phyloP scores from a whole-genome alignment of 2,329 filamentous ascomycete species.

The Cladosporium oxysporum region DNA sequence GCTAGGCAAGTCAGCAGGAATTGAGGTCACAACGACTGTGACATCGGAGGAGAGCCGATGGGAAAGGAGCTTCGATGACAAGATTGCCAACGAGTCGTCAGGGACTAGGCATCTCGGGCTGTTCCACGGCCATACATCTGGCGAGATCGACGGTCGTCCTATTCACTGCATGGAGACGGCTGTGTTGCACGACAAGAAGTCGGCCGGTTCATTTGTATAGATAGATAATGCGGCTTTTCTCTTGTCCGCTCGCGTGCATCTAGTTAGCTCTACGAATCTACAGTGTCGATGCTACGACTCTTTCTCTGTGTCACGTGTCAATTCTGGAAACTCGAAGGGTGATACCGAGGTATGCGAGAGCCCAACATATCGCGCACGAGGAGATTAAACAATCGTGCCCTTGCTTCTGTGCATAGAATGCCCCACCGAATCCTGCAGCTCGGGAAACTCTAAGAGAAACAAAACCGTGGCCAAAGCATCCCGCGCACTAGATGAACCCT shows the following conservation, averaged over 20 bases:
- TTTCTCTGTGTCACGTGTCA: not conserved
- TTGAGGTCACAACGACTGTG: not conserved
- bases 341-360: not conserved
- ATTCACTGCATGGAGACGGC: not conserved
- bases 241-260: not conserved
- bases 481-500: not conserved
- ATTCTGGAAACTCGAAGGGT: not conserved
- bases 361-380: not conserved
- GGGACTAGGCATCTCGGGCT: not conserved
- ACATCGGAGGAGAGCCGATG: not conserved
- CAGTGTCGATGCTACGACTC: not conserved
- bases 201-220: slow-evolving; percentile 5
- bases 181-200: slow-evolving; percentile 3
- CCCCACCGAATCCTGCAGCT: not conserved
- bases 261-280: not conserved
- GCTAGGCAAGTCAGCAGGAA: not conserved
- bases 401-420: not conserved
- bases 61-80: not conserved
- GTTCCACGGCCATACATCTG: not conserved
- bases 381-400: not conserved
- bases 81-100: not conserved
- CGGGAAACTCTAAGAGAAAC: not conserved
- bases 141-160: not conserved
- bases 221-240: not conserved
- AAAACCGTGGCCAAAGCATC: not conserved